Conservation (phyloP, 2,329 filamentous ascomycete species). For the Podosphaera fusca region DNA sequence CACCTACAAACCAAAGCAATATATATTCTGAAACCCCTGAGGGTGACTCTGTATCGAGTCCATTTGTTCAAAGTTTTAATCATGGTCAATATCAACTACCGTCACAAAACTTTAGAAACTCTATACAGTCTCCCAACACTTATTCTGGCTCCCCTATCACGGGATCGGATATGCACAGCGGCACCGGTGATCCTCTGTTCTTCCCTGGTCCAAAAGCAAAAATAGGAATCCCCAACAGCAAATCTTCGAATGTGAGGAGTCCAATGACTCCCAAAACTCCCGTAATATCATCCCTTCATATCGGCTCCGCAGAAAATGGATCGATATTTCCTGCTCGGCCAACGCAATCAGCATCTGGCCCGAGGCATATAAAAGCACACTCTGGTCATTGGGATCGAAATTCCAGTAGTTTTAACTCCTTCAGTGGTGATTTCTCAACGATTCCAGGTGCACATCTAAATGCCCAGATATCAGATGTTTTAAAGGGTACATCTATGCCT, state of each 20-base stretch:
- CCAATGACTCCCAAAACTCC: conserved; percentile 78
- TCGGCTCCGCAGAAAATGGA: conserved; percentile 34
- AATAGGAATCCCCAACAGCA: conserved; percentile 39
- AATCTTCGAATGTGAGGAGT: conserved; percentile 50
- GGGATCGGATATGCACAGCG: conserved; percentile 24
- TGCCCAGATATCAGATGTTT: conserved; percentile 66
- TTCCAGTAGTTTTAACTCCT: conserved; percentile 62
- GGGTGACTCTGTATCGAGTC: conserved; percentile 75
- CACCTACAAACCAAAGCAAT: conserved; percentile 41
- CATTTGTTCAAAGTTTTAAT: conserved; percentile 60
- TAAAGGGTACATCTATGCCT: conserved; percentile 77
- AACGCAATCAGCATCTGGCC: conserved; percentile 41
- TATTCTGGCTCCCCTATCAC: conserved; percentile 28
- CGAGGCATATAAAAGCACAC: conserved; percentile 55
- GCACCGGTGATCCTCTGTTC: conserved; percentile 20
- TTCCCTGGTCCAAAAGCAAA: conserved; percentile 34
- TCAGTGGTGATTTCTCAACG: conserved; percentile 73
- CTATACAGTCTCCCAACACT: conserved; percentile 28
- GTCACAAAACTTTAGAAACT: conserved; percentile 28
- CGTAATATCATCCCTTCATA: conserved; percentile 45
- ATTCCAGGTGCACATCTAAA: conserved; percentile 39
- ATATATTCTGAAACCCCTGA: conserved; percentile 83
- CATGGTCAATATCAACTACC: conserved; percentile 50
- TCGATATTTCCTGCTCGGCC: conserved; percentile 54
- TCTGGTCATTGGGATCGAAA: conserved; percentile 84